Evolutionary conservation across 2,329 filamentous ascomycete species (phyloP).

Genomic region (Fusarium tuaranense): DNA sequence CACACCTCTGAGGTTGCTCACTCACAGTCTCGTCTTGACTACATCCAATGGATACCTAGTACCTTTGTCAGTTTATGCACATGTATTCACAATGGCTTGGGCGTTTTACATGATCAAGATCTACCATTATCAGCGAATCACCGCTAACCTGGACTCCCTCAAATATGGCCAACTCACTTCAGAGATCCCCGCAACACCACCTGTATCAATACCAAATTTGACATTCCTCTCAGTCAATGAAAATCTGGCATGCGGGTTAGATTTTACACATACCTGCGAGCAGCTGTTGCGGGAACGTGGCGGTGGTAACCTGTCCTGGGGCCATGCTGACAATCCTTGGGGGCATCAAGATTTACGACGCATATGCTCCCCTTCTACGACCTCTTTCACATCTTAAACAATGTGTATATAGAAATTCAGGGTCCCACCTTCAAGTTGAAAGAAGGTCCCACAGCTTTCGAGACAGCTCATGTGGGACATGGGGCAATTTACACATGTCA

Average conservation of each 20-base stretch:
- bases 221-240: no score
- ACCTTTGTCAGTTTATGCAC: not conserved
- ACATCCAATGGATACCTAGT: not conserved
- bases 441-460: not conserved
- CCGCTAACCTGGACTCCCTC: not conserved
- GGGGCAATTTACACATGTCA: not conserved
- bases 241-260: not conserved
- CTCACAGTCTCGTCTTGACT: not conserved
- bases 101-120: not conserved
- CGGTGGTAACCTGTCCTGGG: not conserved
- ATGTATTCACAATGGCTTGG: not conserved
- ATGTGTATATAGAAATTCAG: not conserved
- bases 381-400: not conserved
- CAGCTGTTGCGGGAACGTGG: not conserved
- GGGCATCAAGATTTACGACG: not conserved
- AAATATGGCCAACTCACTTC: not conserved
- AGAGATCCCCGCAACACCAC: not conserved
- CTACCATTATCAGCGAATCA: not conserved
- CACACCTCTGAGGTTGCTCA: not conserved
- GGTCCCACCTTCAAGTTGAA: not conserved
- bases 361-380: not conserved
- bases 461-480: not conserved
- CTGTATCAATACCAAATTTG: not conserved
- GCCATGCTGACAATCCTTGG: not conserved
- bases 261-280: not conserved